These are phyloP conservation scores for Monosporascus sp. DNA, from an alignment of 2,329 filamentous ascomycete species.

Conservation along the genomic window DNA sequence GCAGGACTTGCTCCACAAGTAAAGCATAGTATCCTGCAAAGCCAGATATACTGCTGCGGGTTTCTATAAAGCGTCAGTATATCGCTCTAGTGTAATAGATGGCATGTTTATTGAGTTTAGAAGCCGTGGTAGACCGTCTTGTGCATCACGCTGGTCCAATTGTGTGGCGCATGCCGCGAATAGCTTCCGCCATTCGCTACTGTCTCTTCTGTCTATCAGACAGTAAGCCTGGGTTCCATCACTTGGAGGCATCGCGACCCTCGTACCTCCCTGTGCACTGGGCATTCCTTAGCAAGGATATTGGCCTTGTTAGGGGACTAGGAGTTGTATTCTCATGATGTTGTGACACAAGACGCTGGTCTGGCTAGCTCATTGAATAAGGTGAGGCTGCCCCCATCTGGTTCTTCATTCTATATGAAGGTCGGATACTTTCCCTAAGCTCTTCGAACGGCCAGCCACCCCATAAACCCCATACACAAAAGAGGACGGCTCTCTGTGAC, in stretches of 20 bases:
- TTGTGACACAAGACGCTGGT: neutral
- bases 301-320: too few species aligned
- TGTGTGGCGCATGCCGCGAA: slow-evolving; percentile 28
- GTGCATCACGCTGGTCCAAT: slow-evolving; percentile 23
- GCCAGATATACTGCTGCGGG: slow-evolving; percentile 23
- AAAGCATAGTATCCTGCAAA: slow-evolving; percentile 24
- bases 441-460: slow-evolving; percentile 27
- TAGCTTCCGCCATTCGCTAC: slow-evolving; percentile 27
- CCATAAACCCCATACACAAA: slow-evolving; percentile 20
- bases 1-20: slow-evolving; percentile 23
- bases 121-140: slow-evolving; percentile 22
- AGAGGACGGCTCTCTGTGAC: slow-evolving; percentile 24
- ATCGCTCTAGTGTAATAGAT: slow-evolving; percentile 15
- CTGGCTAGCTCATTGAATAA: slow-evolving; percentile 22
- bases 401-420: slow-evolving; percentile 21
- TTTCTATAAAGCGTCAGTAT: slow-evolving; percentile 12
- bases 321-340: slow-evolving; percentile 18
- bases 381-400: slow-evolving; percentile 18
- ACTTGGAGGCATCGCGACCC: slow-evolving; percentile 21
- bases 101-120: slow-evolving; percentile 23
- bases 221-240: slow-evolving; percentile 15
- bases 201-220: slow-evolving; percentile 23
- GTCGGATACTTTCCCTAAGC: slow-evolving; percentile 27
- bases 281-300: too few species aligned
- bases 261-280: slow-evolving; percentile 11